Base-by-base conservation (phyloP, 2,329 filamentous ascomycete genomes). In the Diaporthe sp. region DNA sequence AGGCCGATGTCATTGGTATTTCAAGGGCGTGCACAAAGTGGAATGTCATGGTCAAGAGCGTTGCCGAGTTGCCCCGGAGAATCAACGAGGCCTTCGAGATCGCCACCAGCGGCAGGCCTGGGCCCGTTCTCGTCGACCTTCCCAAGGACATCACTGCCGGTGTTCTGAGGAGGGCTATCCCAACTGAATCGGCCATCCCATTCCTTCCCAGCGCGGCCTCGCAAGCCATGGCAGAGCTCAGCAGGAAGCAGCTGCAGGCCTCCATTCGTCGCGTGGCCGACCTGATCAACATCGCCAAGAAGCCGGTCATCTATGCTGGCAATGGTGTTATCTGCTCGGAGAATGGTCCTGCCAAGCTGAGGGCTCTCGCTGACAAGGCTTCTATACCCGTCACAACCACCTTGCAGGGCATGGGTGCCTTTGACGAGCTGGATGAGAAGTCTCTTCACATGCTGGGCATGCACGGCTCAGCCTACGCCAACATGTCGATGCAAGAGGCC, bases 11-110 rank as follows among this genome's bases (percentile, higher is more conserved):
- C 47, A 88, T 98, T 75, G 96, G 96, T 78, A 98, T 99, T 83
- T 97, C 95, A 44, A 91, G 96, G 80, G 92, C 96, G 27, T 98
- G 96, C 89, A 98, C 96, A 79, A 98, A 98, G 88, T 99, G 97
- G 97, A 98, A 98, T 80, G 95, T 97, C 75, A 97, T 98, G 95
- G 95, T 98, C 65, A 98, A 97, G 89, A 96, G 93, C 83, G 92
- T 98, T 72, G 95, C 94, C 68, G 97, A 99, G 85, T 89, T 99
- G 72, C 97, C 97, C 68, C 92, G 94, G 80, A 91, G 96, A 77
- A 98, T 98, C 82, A 98, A 98, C 83, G 97, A 98, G 86, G 97
- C 97, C 65, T 98, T 98, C 81, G 96, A 98, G 86, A 98, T 98
- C 81, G 97, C 97, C 53, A 98, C 95, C 55, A 97, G 93, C 80